Evolutionary conservation across 2,329 filamentous ascomycete species (phyloP).

Genomic region (Colletotrichum cordylinicola): DNA sequence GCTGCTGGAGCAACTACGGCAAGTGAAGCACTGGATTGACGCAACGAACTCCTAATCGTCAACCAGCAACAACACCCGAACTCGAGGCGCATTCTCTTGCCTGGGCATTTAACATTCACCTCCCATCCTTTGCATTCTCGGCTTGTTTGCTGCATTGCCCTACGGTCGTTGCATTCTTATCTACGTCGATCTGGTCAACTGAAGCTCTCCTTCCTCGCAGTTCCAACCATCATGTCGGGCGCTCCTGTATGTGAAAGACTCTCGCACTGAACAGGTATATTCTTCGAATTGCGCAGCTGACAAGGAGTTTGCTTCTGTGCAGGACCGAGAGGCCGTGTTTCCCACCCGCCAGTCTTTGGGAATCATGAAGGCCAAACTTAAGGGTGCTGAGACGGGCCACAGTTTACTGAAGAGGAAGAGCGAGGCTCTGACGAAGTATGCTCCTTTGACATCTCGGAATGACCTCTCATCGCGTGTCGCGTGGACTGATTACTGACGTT

Average conservation of each 20-base stretch:
- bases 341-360: constrained; percentile 96
- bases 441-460: constrained; percentile 7
- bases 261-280: background rate
- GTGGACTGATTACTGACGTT: background rate
- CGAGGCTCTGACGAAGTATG: constrained; percentile 94
- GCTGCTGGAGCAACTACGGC: background rate
- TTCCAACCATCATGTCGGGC: constrained; percentile 39
- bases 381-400: constrained; percentile 90
- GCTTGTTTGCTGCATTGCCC: background rate
- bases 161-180: background rate
- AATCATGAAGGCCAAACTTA: constrained; percentile 97
- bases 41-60: background rate
- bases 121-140: background rate
- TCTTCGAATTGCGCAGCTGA: background rate
- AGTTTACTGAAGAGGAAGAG: constrained; percentile 97
- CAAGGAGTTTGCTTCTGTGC: background rate
- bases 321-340: constrained; percentile 97
- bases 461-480: background rate
- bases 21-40: background rate
- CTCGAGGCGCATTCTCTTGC: background rate
- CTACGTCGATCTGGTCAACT: background rate
- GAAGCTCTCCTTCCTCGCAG: background rate
- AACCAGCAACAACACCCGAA: background rate
- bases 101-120: background rate
- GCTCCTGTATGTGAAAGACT: constrained; percentile 38